Percentiles rank a stretch among this genome's conserved stretches.
These are phyloP conservation scores for Coprinellus aureogranulatus DNA, from an alignment of 768 basidiomycete genomes.

Conservation along the genomic window DNA sequence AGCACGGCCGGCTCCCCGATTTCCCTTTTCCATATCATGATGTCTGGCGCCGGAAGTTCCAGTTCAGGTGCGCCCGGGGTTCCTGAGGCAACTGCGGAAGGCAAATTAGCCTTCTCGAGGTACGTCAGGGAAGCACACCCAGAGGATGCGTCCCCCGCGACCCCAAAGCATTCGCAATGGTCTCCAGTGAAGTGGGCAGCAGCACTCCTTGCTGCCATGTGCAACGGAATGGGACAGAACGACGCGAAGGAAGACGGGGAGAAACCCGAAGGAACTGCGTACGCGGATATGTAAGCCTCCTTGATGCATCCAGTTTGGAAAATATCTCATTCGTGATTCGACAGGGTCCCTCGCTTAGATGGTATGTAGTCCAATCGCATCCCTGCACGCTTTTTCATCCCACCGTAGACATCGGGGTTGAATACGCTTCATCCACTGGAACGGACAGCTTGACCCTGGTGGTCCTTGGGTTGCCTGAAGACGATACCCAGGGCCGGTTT, in stretches of 20 bases:
- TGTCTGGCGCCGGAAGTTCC: too few relatives aligned
- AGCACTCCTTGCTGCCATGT: not conserved
- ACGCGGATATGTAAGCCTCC: not conserved
- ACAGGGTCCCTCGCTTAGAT: not conserved
- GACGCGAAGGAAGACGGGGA: not conserved
- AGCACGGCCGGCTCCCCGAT: too few relatives aligned
- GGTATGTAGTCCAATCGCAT: not conserved
- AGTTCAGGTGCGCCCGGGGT: too few relatives aligned
- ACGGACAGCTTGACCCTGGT: not conserved
- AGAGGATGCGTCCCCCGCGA: too few relatives aligned
- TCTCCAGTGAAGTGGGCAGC: not conserved
- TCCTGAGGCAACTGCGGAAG: too few relatives aligned
- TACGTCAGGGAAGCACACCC: too few relatives aligned
- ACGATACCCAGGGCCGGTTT: not conserved
- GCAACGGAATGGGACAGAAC: not conserved
- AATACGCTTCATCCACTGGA: not conserved
- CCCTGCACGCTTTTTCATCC: not conserved
- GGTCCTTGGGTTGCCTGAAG: not conserved
- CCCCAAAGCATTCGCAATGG: not conserved
- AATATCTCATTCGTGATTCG: not conserved
- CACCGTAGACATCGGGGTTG: not conserved
- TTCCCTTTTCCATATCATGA: too few relatives aligned
- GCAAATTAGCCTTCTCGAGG: too few relatives aligned
- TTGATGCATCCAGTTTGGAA: too few relatives aligned
- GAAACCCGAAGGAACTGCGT: not conserved